Conservation (phyloP, 106 monocot species). For the Amphibolis antarctica region DNA sequence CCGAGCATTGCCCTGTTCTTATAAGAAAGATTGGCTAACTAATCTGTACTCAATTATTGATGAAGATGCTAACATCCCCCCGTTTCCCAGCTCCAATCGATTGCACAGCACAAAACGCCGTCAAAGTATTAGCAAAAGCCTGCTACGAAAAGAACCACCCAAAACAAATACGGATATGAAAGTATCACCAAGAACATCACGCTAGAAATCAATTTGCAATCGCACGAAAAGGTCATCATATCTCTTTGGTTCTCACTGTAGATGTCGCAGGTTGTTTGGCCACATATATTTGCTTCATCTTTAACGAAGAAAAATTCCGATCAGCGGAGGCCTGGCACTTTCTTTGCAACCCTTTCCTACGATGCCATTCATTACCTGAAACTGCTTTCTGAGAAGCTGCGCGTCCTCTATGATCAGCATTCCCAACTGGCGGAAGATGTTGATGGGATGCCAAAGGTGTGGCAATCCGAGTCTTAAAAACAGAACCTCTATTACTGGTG, state of each 20-base stretch:
- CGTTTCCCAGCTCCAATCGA: too few species aligned
- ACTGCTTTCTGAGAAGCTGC: constrained; percentile 27
- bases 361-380: constrained; percentile 58
- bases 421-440: constrained; percentile 24
- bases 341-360: constrained; percentile 42
- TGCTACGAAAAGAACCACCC: too few species aligned
- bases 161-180: background rate
- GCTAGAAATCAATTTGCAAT: background rate
- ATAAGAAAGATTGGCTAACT: too few species aligned
- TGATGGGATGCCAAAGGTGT: constrained; percentile 23
- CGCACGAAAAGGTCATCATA: background rate
- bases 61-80: too few species aligned
- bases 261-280: constrained; percentile 42
- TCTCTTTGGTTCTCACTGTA: background rate
- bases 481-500: constrained; percentile 3
- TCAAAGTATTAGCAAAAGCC: too few species aligned
- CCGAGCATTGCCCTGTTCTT: too few species aligned
- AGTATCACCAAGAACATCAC: background rate
- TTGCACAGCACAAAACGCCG: too few species aligned
- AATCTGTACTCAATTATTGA: too few species aligned
- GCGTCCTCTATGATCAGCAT: constrained; percentile 17
- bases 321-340: constrained; percentile 33
- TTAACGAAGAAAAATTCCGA: constrained; percentile 34
- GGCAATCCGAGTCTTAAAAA: constrained; percentile 10
- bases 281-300: constrained; percentile 88